Conservation (phyloP, 2,329 filamentous ascomycete genomes). For the Ciborinia camelliae region DNA sequence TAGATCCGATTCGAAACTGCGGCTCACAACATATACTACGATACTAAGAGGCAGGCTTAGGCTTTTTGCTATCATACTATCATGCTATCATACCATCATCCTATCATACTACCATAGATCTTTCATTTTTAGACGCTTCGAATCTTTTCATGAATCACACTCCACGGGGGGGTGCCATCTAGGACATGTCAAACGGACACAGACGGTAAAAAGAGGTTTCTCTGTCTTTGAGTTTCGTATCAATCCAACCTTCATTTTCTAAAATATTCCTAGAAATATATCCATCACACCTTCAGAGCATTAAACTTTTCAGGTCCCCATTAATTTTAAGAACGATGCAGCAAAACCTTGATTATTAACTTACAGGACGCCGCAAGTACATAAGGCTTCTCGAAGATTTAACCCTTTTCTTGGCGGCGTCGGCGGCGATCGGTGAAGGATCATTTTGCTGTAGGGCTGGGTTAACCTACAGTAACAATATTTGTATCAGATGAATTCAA, state of each 20-base stretch:
- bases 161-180: conserved; percentile 30
- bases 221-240: conserved; percentile 4
- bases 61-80: neutral
- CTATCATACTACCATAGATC: neutral
- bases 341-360: neutral
- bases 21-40: conserved; percentile 31
- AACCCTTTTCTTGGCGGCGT: neutral
- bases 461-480: neutral
- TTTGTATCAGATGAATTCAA: neutral
- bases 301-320: neutral
- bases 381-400: conserved; percentile 21
- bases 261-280: neutral
- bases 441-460: conserved; percentile 15
- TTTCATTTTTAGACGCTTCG: conserved; percentile 7
- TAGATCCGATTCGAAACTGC: conserved; percentile 32
- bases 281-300: neutral
- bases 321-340: neutral
- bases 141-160: neutral
- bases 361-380: neutral
- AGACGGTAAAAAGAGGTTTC: neutral
- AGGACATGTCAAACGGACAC: conserved; percentile 15
- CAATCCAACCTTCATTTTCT: neutral
- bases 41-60: conserved; percentile 5
- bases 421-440: neutral
- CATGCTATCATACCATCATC: neutral